Percentiles rank a stretch among this genome's conserved stretches.
Evolutionary conservation across 768 basidiomycete genomes (phyloP).

Genomic region (Lactarius sanguifluus): DNA sequence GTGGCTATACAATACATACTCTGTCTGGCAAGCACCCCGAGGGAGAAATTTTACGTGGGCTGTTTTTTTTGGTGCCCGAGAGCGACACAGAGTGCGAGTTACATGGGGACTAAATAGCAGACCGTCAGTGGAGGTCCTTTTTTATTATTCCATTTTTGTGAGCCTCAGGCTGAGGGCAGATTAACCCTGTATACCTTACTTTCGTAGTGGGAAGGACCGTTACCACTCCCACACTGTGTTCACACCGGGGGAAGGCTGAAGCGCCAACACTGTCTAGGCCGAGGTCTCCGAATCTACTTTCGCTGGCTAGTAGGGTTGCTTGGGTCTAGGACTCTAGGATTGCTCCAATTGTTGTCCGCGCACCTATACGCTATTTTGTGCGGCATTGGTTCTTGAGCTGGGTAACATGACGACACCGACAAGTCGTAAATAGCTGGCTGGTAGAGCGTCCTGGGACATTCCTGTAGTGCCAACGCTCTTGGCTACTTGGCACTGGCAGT

Average conservation of each 20-base stretch:
- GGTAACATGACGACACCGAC: background rate
- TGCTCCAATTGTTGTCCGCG: background rate
- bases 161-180: too few species aligned
- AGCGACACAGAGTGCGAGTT: too few species aligned
- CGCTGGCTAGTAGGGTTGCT: background rate
- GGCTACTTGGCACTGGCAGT: background rate
- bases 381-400: background rate
- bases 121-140: too few species aligned
- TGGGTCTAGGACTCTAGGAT: background rate
- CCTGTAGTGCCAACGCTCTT: background rate
- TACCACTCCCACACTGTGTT: background rate
- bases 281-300: background rate
- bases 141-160: too few species aligned
- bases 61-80: background rate
- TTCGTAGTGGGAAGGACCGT: background rate
- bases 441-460: background rate
- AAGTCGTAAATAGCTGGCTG: background rate
- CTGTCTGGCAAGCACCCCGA: background rate
- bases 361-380: slow-evolving; percentile 3
- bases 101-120: background rate
- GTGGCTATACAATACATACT: background rate
- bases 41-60: background rate
- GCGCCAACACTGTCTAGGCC: background rate
- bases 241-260: background rate
- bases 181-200: too few species aligned